Evolutionary conservation across 768 basidiomycete species (phyloP), one percentile per base, ranked within the genome.

Genomic region (Kondoa malvinella): DNA sequence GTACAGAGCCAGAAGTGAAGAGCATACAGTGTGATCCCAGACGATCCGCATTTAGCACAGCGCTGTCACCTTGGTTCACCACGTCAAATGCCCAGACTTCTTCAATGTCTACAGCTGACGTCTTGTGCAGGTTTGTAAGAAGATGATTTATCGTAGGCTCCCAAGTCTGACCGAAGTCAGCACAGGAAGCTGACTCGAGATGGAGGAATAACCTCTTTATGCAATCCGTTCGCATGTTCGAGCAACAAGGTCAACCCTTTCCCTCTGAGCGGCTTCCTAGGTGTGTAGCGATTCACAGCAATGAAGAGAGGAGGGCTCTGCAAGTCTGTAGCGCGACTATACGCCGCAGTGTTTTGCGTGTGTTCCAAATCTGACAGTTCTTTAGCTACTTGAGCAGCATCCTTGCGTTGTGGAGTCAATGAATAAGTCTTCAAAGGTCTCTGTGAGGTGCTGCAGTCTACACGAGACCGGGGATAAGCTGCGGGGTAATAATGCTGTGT

Each of bases 141-240:
- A 92, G 75, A 34, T 78, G 71, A 0, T 75, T 75, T 1, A 94
- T 69, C 21, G 81, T 81, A 0, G 87, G 84, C 74, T 92, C 88
- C 85, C 87, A 94, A 8, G 82, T 87, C 89, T 92, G 40, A 50
- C 21, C 40, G 8, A 8, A 50, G 40, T 8, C 40, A 50, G 25
- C 31, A 30, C n/a, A 60, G 40, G 25, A n/a, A 29, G 25, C 62
- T 56, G 33, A 59, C 66, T 59, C 15, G 57, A 3, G 2, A 1
- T 2, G 16, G 17, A 34, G 70, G 82, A 61, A 65, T 84, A 88
- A 84, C 92, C 89, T n/a, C n/a, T 76, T 92, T 92, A 60, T 83
- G 83, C 72, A 92, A 86, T 0, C 92, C 90, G 76, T 89, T 92
- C 1, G 88, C 89, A 75, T 92, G 91, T 2, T 83, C 83, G 60